phyloP scores from a whole-genome alignment of 1,284 basidiomycete species.

The Malassezia nana region DNA sequence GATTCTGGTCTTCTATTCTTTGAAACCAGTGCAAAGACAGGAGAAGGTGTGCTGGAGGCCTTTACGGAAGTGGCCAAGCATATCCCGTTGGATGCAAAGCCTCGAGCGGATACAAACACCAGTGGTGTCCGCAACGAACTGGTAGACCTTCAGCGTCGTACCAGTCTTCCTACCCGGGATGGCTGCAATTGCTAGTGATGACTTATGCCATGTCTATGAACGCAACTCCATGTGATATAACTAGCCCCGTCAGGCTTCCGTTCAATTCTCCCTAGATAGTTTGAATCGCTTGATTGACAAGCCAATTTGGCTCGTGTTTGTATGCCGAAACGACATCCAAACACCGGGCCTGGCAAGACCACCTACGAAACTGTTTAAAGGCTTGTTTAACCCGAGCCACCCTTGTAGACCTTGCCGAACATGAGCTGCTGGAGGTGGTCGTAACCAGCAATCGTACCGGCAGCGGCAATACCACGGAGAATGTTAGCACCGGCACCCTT shows the following conservation, averaged over 20 bases:
- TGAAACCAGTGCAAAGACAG: slow-evolving; percentile 96
- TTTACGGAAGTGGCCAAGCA: slow-evolving; percentile 65
- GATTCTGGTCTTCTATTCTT: slow-evolving; percentile 90
- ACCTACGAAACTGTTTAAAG: background rate
- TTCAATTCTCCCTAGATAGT: background rate
- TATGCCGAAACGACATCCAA: background rate
- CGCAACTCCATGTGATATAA: background rate
- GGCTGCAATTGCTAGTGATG: slow-evolving; percentile 8
- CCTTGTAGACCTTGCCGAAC: slow-evolving; percentile 50
- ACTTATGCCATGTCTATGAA: background rate
- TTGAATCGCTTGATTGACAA: background rate
- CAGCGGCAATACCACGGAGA: slow-evolving; percentile 93
- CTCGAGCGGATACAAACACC: background rate
- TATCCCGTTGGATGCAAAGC: slow-evolving; percentile 11
- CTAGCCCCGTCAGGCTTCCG: background rate
- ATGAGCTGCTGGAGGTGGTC: slow-evolving; percentile 67
- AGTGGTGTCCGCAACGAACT: slow-evolving; percentile 3
- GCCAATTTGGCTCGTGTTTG: background rate
- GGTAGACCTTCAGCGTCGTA: slow-evolving; percentile 9
- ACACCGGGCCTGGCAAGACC: background rate
- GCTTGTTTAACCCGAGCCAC: slow-evolving; percentile 17
- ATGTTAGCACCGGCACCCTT: slow-evolving; percentile 80
- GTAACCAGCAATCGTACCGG: slow-evolving; percentile 78
- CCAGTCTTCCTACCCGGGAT: background rate
- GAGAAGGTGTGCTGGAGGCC: slow-evolving; percentile 87